Base-by-base conservation (phyloP, 2,329 filamentous ascomycete genomes). In the Zymoseptoria ardabiliae region DNA sequence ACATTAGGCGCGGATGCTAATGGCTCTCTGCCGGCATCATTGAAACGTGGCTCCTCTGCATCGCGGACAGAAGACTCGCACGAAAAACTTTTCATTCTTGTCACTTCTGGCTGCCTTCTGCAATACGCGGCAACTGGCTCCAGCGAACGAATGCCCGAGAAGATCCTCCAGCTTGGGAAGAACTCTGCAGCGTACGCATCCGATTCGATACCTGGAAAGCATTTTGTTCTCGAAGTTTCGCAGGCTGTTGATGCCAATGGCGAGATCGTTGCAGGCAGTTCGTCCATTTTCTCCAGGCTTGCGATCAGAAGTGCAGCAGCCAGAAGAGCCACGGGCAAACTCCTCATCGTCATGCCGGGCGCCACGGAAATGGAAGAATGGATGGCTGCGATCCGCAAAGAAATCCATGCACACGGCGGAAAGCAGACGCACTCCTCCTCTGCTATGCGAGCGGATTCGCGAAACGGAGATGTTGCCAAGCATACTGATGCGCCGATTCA, bases 181-280 rank as follows among this genome's bases (percentile, higher is more conserved):
- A 82, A 88, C 53, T 92, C 89, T 2, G 89, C 88, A 10, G 90
- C 88, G 4, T 93, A 91, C 72, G 90, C 87, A 1, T 91, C 85
- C 65, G 90, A 94, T 70, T 79, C 88, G 13, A 90, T 93, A 58
- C 88, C 89, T 2, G 90, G 90, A 5, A 85, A 84, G 61, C 89
- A 91, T 68, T 92, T 88, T 84, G 90, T 93, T 5, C 73, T 93
- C 13, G 89, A 91, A 65, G 83, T 93, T 21, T 87, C 85, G 2
- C 87, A 89, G 41, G 77, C 79, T 8, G 84, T 85, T 58, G 85
- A 86, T 54, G 74, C 81, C 2, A 82, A 88, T 35, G 83, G 83
- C 25, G 75, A 69, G 4, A 67, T 75, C 1, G 69, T 79, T 13
- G 68, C 77, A 2, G 67, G 84, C 45, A 77, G 82, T 2, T 82